Conservation (phyloP, 2,329 filamentous ascomycete genomes). For the Colletotrichum sp. region DNA sequence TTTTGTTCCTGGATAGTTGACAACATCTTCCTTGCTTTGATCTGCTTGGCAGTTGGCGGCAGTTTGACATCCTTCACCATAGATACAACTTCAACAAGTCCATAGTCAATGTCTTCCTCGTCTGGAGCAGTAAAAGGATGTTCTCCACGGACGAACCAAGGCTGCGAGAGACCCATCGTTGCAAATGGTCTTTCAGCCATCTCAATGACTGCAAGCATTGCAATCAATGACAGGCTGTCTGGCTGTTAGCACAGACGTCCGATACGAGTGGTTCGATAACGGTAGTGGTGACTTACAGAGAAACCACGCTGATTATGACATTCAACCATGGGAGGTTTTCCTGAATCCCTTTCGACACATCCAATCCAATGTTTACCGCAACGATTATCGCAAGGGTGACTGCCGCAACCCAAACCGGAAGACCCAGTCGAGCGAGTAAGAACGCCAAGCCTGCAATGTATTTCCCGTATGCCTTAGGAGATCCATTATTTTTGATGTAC, state of each 20-base stretch:
- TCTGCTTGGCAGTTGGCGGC: neutral
- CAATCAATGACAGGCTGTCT: neutral
- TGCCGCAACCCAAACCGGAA: slow-evolving; percentile 10
- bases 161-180: slow-evolving; percentile 1
- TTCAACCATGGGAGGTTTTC: slow-evolving; percentile 10
- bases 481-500: neutral
- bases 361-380: slow-evolving; percentile 9
- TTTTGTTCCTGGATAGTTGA: neutral
- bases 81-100: neutral
- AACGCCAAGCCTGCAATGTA: slow-evolving; percentile 7
- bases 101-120: neutral
- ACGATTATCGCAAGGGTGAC: slow-evolving; percentile 13
- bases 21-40: neutral
- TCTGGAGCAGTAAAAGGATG: neutral
- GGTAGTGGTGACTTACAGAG: neutral
- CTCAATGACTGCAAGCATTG: slow-evolving; percentile 7
- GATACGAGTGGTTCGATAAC: neutral
- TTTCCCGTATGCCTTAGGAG: neutral
- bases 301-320: slow-evolving; percentile 13
- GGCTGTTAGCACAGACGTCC: neutral
- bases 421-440: neutral
- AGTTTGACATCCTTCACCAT: neutral
- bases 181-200: slow-evolving; percentile 16
- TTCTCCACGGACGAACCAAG: slow-evolving; percentile 3
- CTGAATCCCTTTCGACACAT: slow-evolving; percentile 3